These are phyloP conservation scores for Phyllosticta paracitricarpa DNA, from an alignment of 2,329 filamentous ascomycete species.

Conservation along the genomic window DNA sequence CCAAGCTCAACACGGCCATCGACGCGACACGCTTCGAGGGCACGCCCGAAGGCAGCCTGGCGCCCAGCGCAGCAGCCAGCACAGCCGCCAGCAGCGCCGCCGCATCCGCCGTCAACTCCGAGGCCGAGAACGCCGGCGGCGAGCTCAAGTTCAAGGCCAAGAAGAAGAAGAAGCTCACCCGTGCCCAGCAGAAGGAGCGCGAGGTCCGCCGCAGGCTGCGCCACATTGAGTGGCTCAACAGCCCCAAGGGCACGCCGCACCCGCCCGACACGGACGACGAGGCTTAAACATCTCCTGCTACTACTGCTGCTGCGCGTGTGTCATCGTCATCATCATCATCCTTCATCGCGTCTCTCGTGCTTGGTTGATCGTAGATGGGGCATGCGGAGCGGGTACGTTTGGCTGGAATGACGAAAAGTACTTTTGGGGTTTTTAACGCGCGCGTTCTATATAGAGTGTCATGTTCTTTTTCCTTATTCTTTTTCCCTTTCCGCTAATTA, in stretches of 20 bases:
- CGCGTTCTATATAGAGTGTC: not conserved
- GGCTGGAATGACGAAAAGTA: no score
- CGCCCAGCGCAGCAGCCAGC: constrained; percentile 33
- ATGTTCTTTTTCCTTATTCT: not conserved
- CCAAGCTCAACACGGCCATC: constrained; percentile 68
- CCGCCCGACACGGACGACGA: constrained; percentile 32
- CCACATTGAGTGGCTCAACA: constrained; percentile 71
- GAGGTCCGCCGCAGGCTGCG: constrained; percentile 79
- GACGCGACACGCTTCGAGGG: constrained; percentile 74
- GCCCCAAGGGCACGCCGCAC: constrained; percentile 43
- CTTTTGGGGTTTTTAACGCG: not conserved
- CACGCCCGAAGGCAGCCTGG: constrained; percentile 51
- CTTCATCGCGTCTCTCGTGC: not conserved
- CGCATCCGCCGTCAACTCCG: constrained; percentile 63
- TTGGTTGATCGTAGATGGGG: not conserved
- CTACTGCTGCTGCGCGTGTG: no score
- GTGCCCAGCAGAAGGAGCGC: constrained; percentile 89
- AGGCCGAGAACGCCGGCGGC: constrained; percentile 64
- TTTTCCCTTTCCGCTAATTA: not conserved
- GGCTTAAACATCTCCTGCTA: constrained; percentile 14
- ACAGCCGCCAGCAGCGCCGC: constrained; percentile 31
- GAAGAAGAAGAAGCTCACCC: constrained; percentile 98
- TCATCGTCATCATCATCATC: no score
- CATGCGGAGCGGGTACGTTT: not conserved
- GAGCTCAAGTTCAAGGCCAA: constrained; percentile 83